phyloP scores from a whole-genome alignment of 176 grass and related monocot species.

The Triticum turgidum region DNA sequence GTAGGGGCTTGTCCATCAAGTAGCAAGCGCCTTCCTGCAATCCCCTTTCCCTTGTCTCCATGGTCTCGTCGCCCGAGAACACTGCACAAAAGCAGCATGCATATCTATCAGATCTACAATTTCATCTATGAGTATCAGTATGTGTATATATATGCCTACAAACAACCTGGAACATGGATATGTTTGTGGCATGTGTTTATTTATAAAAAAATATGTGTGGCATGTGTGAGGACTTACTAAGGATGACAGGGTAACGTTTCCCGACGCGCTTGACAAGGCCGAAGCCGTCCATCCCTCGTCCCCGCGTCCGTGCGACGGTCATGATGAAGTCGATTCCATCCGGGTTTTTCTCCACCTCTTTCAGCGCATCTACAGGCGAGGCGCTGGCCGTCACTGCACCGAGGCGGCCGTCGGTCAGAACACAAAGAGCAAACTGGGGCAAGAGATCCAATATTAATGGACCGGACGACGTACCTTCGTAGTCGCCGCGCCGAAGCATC shows the following conservation, averaged over 20 bases:
- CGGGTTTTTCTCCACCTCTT: not conserved
- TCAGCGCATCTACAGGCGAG: not conserved
- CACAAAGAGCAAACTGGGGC: not conserved
- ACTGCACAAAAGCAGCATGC: no score
- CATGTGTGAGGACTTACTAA: not conserved
- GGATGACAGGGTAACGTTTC: not conserved
- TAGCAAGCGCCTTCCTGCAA: no score
- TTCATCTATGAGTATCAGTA: no score
- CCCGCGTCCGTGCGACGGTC: not conserved
- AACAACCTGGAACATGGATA: no score
- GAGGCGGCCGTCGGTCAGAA: no score
- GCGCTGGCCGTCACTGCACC: not conserved
- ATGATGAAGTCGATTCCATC: not conserved
- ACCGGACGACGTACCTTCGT: not conserved
- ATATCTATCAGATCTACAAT: no score
- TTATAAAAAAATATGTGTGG: no score
- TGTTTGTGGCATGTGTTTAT: no score
- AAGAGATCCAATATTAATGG: not conserved
- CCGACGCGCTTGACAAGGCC: not conserved
- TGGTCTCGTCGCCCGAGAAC: no score
- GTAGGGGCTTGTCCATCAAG: no score
- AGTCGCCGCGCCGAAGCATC: not conserved
- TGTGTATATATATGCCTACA: no score
- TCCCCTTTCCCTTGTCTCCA: no score
- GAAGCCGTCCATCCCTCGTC: not conserved